Conservation (phyloP, 2,329 filamentous ascomycete species). For the Epichloe gansuensis region DNA sequence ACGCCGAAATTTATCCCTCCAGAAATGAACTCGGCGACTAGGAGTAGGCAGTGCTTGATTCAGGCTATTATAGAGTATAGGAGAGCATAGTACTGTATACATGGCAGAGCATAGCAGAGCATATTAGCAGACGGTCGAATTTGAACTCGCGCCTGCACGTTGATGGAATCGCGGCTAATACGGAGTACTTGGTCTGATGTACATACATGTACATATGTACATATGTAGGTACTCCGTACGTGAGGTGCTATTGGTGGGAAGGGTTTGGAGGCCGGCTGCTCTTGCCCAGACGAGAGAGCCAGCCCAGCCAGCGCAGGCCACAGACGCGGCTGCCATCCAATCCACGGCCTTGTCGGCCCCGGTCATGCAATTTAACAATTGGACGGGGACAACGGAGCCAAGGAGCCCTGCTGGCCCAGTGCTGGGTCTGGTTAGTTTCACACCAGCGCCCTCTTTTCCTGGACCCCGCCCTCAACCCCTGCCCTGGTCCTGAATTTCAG, state of each 20-base stretch:
- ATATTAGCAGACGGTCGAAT: too few species aligned
- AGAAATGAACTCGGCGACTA: neutral
- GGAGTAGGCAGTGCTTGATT: neutral
- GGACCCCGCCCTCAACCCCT: conserved; percentile 4
- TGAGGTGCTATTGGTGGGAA: too few species aligned
- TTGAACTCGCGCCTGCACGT: too few species aligned
- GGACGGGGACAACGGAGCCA: neutral
- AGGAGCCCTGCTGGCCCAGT: neutral
- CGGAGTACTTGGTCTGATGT: too few species aligned
- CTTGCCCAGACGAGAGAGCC: conserved; percentile 6
- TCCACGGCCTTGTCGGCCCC: neutral
- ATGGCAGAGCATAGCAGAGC: too few species aligned
- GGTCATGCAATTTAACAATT: neutral
- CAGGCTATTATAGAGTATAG: neutral
- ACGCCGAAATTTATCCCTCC: neutral
- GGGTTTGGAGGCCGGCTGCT: conserved; percentile 1
- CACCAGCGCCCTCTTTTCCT: neutral
- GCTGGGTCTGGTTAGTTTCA: neutral
- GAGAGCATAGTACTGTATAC: too few species aligned
- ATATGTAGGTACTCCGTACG: too few species aligned
- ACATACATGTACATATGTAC: too few species aligned
- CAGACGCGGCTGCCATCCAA: neutral
- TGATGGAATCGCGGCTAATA: too few species aligned
- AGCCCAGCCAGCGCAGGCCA: neutral
- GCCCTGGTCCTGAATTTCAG: conserved; percentile 2